A percentile compares a stretch with the other conserved stretches of the same genome.
Conservation (phyloP, 768 basidiomycete genomes). For the Cystoderma amianthinum region DNA sequence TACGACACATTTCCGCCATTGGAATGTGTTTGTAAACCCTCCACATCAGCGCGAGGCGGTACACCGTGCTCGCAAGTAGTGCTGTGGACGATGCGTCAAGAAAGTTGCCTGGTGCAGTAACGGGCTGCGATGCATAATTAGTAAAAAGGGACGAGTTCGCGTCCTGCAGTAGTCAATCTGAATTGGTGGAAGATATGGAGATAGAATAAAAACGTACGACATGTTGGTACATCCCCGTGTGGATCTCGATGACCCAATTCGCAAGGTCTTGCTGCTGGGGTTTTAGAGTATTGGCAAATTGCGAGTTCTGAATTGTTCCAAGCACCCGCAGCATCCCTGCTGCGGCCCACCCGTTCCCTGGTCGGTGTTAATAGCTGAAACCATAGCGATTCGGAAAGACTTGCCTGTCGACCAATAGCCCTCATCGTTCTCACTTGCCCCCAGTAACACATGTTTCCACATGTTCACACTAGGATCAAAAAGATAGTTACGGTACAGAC, state of each 20-base stretch:
- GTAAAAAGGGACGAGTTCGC: constrained; percentile 37
- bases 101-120: constrained; percentile 22
- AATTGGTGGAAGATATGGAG: too few relatives aligned
- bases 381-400: too few relatives aligned
- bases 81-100: constrained; percentile 38
- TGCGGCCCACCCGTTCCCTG: constrained; percentile 75
- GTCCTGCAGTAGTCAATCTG: too few relatives aligned
- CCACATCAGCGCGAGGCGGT: constrained; percentile 31
- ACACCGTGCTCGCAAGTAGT: constrained; percentile 29
- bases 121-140: constrained; percentile 27
- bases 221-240: constrained; percentile 21
- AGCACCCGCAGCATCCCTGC: constrained; percentile 60
- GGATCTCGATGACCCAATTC: constrained; percentile 25
- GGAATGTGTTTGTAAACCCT: constrained; percentile 20
- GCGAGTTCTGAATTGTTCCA: constrained; percentile 35
- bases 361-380: too few relatives aligned
- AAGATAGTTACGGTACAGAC: constrained; percentile 63
- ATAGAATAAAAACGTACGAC: too few relatives aligned
- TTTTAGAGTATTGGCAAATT: constrained; percentile 13
- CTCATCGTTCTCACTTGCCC: constrained; percentile 37
- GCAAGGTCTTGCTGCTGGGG: constrained; percentile 13
- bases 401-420: constrained; percentile 46
- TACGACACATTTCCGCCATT: constrained; percentile 26
- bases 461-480: constrained; percentile 45
- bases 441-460: constrained; percentile 74